Percentiles rank a stretch among this genome's conserved stretches.
Evolutionary conservation across 305 asterid genomes (phyloP).

Genomic region (Rubia tinctorum): DNA sequence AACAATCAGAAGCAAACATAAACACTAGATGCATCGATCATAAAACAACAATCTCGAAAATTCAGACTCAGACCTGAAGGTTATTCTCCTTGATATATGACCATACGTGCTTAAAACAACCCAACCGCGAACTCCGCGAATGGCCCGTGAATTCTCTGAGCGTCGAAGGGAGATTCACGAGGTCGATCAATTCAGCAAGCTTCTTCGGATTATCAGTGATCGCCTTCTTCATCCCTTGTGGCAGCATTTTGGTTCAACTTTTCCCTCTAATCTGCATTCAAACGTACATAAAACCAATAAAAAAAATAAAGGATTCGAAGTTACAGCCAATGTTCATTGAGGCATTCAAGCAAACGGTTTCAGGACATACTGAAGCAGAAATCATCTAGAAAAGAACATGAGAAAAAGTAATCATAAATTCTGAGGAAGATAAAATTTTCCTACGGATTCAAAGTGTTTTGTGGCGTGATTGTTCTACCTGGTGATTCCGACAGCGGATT

Average conservation of each 20-base stretch:
- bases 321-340: neutral
- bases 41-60: neutral
- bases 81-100: slow-evolving; percentile 75
- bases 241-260: slow-evolving; percentile 43
- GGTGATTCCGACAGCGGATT: neutral
- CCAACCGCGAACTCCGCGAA: slow-evolving; percentile 82
- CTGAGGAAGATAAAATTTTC: neutral
- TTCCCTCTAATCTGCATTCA: slow-evolving; percentile 3
- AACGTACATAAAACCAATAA: neutral
- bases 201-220: slow-evolving; percentile 74
- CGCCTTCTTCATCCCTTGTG: slow-evolving; percentile 54
- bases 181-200: slow-evolving; percentile 71
- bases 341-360: slow-evolving; percentile 12
- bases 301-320: no score
- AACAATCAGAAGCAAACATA: neutral
- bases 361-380: neutral
- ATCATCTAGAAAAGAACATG: no score
- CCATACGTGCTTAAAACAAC: slow-evolving; percentile 81
- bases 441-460: neutral
- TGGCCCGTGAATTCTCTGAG: slow-evolving; percentile 89
- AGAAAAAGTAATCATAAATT: neutral
- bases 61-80: slow-evolving; percentile 57
- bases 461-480: neutral
- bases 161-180: slow-evolving; percentile 72
- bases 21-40: neutral